These are phyloP conservation scores for Stagonosporopsis tanaceti DNA, from an alignment of 2,329 filamentous ascomycete genomes.

Conservation along the genomic window DNA sequence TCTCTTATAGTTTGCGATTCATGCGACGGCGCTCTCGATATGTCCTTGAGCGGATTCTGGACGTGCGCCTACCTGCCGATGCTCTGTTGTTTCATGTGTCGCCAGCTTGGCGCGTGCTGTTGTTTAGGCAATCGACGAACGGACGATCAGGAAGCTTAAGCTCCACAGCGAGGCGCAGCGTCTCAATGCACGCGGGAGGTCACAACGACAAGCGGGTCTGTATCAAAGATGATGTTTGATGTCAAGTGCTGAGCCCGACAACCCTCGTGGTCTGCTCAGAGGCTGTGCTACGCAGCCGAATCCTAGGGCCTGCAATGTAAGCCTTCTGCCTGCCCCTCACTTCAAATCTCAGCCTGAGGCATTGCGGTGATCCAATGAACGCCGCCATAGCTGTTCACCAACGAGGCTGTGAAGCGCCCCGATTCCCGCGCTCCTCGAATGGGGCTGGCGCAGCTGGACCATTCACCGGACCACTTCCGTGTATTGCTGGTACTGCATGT, in stretches of 20 bases:
- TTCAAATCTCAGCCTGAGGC: conserved; percentile 28
- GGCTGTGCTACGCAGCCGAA: conserved; percentile 35
- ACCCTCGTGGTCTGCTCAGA: conserved; percentile 12
- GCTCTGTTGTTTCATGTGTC: conserved; percentile 23
- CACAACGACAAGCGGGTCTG: conserved; percentile 32
- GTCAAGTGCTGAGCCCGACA: conserved; percentile 20
- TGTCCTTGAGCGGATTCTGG: not conserved
- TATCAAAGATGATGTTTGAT: conserved; percentile 28
- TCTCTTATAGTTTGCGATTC: conserved; percentile 19
- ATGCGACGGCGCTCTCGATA: conserved; percentile 32
- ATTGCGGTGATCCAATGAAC: conserved; percentile 18
- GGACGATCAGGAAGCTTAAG: conserved; percentile 28
- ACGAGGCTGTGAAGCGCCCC: conserved; percentile 35
- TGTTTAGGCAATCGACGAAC: conserved; percentile 15
- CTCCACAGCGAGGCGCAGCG: conserved; percentile 37
- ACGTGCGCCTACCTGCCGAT: conserved; percentile 1
- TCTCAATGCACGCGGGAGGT: conserved; percentile 21
- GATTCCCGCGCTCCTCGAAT: conserved; percentile 7
- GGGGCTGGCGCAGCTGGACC: not conserved
- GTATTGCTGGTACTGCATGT: conserved; percentile 2
- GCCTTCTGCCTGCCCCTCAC: conserved; percentile 30
- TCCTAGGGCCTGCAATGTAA: conserved; percentile 33
- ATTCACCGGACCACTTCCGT: conserved; percentile 7
- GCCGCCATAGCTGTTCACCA: conserved; percentile 16
- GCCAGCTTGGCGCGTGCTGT: conserved; percentile 38